Evolutionary conservation across 345 rosid species (phyloP).

Genomic region (Triadica sebifera): DNA sequence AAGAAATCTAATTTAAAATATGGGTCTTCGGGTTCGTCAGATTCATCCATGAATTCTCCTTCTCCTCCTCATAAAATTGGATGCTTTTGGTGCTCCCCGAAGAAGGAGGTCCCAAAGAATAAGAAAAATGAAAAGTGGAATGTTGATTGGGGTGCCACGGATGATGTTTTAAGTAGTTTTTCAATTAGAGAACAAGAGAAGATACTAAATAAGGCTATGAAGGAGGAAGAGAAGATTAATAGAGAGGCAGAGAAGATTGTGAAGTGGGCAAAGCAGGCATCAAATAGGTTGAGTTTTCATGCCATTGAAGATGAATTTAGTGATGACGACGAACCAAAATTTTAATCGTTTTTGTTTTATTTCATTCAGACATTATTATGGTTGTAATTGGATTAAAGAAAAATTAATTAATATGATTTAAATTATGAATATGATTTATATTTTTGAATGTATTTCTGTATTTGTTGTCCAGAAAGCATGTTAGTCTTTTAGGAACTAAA

Average conservation of each 20-base stretch:
- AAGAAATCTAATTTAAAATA: slow-evolving; percentile 15
- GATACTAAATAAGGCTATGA: slow-evolving; percentile 55
- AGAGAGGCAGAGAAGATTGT: slow-evolving; percentile 70
- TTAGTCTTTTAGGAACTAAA: too few relatives aligned
- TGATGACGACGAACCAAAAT: slow-evolving; percentile 26
- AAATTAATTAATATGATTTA: too few relatives aligned
- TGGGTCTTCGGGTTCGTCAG: slow-evolving; percentile 20
- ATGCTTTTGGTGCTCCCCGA: slow-evolving; percentile 71
- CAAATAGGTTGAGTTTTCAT: slow-evolving; percentile 41
- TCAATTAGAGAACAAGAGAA: slow-evolving; percentile 57
- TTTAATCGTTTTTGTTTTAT: not conserved
- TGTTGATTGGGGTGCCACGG: slow-evolving; percentile 34
- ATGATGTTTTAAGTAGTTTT: slow-evolving; percentile 40
- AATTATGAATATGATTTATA: too few relatives aligned
- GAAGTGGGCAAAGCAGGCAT: slow-evolving; percentile 62
- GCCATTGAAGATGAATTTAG: slow-evolving; percentile 34
- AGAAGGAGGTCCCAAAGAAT: slow-evolving; percentile 16
- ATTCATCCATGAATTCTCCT: slow-evolving; percentile 36
- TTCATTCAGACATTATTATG: too few relatives aligned
- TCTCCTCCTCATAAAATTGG: slow-evolving; percentile 55
- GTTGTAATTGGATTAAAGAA: too few relatives aligned
- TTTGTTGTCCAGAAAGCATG: too few relatives aligned
- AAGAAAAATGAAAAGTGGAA: slow-evolving; percentile 30
- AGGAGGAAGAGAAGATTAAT: slow-evolving; percentile 56
- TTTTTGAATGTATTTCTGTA: too few relatives aligned